Evolutionary conservation across 495 filamentous ascomycete genomes (phyloP).

Genomic region (Bacidia gigantensis): DNA sequence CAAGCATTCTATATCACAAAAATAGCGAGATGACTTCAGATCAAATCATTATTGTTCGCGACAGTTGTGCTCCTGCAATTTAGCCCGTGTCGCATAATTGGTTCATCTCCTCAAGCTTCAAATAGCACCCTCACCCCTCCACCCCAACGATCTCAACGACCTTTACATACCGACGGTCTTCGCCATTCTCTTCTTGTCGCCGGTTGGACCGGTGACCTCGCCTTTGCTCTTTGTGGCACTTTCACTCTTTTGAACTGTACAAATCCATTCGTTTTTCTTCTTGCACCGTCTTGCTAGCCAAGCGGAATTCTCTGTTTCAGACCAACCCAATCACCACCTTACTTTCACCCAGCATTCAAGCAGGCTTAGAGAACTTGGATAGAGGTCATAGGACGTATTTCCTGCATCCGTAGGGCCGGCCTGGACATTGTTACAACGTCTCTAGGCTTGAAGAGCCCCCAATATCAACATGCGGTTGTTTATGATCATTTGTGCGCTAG

Average conservation of each 20-base stretch:
- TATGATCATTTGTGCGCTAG: constrained; percentile 43
- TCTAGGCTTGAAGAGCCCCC: no score
- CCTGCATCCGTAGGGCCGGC: no score
- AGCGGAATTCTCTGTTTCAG: not conserved
- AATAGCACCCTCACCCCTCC: not conserved
- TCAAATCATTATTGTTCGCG: no score
- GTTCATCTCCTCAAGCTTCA: not conserved
- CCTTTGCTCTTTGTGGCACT: constrained; percentile 4
- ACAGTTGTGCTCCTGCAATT: constrained; percentile 1
- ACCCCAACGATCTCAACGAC: not conserved
- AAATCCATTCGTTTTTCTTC: not conserved
- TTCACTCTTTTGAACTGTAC: not conserved
- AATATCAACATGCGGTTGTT: constrained; percentile 61
- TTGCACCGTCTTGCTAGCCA: not conserved
- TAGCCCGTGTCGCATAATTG: not conserved
- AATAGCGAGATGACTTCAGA: no score
- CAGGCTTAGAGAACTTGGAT: not conserved
- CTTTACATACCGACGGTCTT: not conserved
- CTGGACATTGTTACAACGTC: no score
- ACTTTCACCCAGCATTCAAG: not conserved
- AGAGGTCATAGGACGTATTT: no score
- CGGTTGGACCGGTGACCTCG: not conserved
- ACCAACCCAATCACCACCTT: not conserved
- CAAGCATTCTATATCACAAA: no score
- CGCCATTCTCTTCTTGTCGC: not conserved